phyloP scores from a whole-genome alignment of 106 monocot species.

The Cymbidium sinense region DNA sequence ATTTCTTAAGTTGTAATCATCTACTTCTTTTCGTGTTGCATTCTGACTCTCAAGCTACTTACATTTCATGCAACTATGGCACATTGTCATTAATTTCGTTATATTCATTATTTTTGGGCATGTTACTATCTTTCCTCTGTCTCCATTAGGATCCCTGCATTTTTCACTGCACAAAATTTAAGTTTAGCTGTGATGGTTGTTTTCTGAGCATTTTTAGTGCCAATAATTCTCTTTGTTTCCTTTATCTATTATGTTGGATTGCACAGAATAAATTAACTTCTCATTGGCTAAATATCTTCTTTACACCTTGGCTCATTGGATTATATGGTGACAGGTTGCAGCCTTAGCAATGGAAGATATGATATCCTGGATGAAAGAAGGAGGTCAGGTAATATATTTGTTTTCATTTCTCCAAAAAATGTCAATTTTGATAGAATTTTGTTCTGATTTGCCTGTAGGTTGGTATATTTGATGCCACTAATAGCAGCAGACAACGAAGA shows the following conservation, averaged over 20 bases:
- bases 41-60: neutral
- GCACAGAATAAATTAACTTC: neutral
- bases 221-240: neutral
- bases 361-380: slow-evolving; percentile 98
- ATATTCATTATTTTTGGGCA: neutral
- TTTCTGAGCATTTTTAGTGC: neutral
- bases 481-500: slow-evolving; percentile 79
- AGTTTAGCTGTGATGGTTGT: neutral
- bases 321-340: slow-evolving; percentile 60
- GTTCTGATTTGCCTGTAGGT: slow-evolving; percentile 47
- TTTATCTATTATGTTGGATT: neutral
- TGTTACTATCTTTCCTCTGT: neutral
- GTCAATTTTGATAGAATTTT: slow-evolving; percentile 16
- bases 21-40: neutral
- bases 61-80: neutral
- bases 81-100: neutral
- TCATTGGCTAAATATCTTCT: slow-evolving; percentile 8
- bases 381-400: slow-evolving; percentile 75
- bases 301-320: neutral
- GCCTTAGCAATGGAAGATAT: slow-evolving; percentile 99
- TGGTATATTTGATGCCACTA: slow-evolving; percentile 99
- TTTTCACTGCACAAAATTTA: neutral
- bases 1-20: neutral
- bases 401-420: neutral
- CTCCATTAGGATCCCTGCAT: neutral